Evolutionary conservation across 768 basidiomycete genomes (phyloP).

Genomic region (Russula foetens): DNA sequence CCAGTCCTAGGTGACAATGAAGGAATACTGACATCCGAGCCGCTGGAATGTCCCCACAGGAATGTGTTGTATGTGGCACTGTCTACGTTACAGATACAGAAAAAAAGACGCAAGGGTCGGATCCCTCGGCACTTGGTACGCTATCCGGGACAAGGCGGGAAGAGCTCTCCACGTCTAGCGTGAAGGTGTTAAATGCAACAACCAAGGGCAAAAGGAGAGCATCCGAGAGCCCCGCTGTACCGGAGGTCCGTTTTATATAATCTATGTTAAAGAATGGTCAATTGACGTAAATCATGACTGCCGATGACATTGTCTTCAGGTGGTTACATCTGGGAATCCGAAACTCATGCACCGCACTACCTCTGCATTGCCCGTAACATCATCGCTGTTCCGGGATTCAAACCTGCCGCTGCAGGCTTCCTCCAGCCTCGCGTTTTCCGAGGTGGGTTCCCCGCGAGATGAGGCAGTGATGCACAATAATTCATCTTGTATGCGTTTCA

Average conservation of each 20-base stretch:
- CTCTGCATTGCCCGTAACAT: background rate
- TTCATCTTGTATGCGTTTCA: background rate
- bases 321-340: background rate
- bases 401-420: background rate
- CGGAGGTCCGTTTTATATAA: background rate
- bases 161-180: background rate
- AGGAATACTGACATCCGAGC: background rate
- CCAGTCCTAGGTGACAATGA: conserved; percentile 3
- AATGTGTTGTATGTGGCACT: conserved; percentile 20
- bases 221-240: background rate
- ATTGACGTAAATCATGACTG: background rate
- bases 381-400: background rate
- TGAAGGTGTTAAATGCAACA: background rate
- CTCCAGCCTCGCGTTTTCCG: background rate
- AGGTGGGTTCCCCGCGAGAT: background rate
- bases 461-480: background rate
- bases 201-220: conserved; percentile 8
- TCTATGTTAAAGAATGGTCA: background rate
- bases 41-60: conserved; percentile 3
- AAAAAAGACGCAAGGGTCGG: conserved; percentile 3
- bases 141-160: background rate
- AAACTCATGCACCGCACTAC: background rate
- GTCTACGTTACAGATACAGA: conserved; percentile 15
- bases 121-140: conserved; percentile 1
- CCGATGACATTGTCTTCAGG: background rate